Evolutionary conservation across 2,329 filamentous ascomycete genomes (phyloP), one percentile per base, ranked within the genome.

Genomic region (Pseudocercospora cruenta): DNA sequence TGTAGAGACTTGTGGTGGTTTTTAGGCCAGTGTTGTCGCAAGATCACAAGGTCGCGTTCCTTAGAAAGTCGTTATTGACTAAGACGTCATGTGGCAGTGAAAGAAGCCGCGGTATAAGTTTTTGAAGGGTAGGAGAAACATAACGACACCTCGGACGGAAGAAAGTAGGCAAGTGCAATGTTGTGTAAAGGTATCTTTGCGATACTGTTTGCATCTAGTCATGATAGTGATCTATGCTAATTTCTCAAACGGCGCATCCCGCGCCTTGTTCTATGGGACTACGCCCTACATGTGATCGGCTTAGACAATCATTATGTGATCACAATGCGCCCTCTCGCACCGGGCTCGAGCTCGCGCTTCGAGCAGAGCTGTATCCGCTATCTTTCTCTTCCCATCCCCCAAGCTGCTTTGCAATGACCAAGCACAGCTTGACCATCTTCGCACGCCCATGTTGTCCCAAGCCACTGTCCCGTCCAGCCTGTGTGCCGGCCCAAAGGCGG

Each of bases 401-500:
- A 26, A 82, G 75, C 59, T 73, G 78, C 73, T 80, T 82, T 67
- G 79, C 82, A 12, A 82, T 76, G 22, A 75, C 72, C 6, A 83
- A 64, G 69, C 81, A 83, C 45, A 76, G 70, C 43, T 76, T 76
- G 7, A 84, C 77, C 39, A 84, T 75, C 53, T 73, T 74, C 2
- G 73, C 74, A 16, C 80, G 75, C 3, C 78, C 76, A 62, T 77
- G 79, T 26, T 74, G 75, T 6, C 72, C 76, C 64, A 84, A 60
- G 0, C 81, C 81, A 43, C 77, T 80, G 7, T 74, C 74, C 8
- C 76, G 75, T 6, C 80, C 81, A 4, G 78, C 78, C 21, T 79
- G 79, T 31, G 80, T 81, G 3, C 82, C 82, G 45, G 82, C 74
- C 82, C 82, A 84, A 58, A 82, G 74, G 3, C 82, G 76, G 47